phyloP scores from a whole-genome alignment of 2,329 filamentous ascomycete genomes.

The Colletotrichum camelliae region DNA sequence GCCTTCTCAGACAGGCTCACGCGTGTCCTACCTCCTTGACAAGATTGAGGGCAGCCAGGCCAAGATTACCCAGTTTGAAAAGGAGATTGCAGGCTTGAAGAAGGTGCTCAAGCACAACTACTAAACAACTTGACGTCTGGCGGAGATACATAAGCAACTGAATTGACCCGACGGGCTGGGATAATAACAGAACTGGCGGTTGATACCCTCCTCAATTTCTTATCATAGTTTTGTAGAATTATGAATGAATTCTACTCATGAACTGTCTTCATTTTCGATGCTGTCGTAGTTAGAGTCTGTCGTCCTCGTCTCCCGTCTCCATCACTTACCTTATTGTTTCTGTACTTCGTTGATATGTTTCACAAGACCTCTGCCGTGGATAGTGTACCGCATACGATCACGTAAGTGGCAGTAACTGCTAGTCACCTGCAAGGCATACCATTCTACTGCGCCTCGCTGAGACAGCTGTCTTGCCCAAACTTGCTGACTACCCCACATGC shows the following conservation, averaged over 20 bases:
- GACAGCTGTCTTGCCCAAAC: too few relatives aligned
- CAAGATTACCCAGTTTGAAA: slow-evolving; percentile 77
- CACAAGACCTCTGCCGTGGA: too few relatives aligned
- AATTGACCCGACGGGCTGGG: background rate
- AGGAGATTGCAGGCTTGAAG: slow-evolving; percentile 74
- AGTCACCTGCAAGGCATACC: too few relatives aligned
- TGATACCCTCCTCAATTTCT: background rate
- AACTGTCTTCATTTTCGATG: rapidly evolving
- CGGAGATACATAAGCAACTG: background rate
- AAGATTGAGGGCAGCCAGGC: slow-evolving; percentile 78
- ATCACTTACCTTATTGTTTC: too few relatives aligned
- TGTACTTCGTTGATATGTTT: too few relatives aligned
- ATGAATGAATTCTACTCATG: background rate
- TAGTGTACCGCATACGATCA: too few relatives aligned
- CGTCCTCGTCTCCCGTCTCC: background rate
- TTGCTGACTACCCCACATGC: too few relatives aligned
- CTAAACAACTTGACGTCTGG: background rate
- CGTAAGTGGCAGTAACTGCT: too few relatives aligned
- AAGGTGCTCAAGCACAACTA: slow-evolving; percentile 61
- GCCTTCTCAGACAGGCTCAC: slow-evolving; percentile 68
- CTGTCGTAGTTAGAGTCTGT: background rate
- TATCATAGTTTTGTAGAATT: background rate
- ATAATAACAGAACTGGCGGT: background rate
- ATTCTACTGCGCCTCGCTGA: too few relatives aligned
- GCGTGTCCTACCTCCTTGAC: slow-evolving; percentile 73